Evolutionary conservation across 2,329 filamentous ascomycete genomes (phyloP).

Genomic region (Claviceps sp.): DNA sequence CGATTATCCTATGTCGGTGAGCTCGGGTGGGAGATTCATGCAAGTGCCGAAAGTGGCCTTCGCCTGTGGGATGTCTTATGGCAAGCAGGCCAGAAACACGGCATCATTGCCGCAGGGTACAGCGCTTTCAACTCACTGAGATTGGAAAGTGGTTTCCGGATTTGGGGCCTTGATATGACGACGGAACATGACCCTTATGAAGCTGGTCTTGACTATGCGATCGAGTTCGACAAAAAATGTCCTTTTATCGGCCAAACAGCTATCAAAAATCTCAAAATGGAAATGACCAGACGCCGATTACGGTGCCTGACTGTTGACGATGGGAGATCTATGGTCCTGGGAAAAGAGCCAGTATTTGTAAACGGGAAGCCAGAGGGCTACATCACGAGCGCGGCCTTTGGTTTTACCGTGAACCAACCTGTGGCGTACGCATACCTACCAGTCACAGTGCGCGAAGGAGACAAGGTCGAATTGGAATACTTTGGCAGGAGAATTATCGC

Average conservation of each 20-base stretch:
- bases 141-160: slow-evolving; percentile 45
- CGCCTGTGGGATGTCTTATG: slow-evolving; percentile 45
- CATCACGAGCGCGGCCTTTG: slow-evolving; percentile 47
- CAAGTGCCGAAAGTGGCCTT: slow-evolving; percentile 43
- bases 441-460: slow-evolving; percentile 29
- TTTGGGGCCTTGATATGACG: slow-evolving; percentile 44
- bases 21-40: slow-evolving; percentile 48
- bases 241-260: slow-evolving; percentile 38
- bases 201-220: slow-evolving; percentile 37
- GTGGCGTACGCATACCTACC: slow-evolving; percentile 47
- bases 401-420: slow-evolving; percentile 43
- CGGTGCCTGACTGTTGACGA: slow-evolving; percentile 43
- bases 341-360: slow-evolving; percentile 47
- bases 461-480: slow-evolving; percentile 45
- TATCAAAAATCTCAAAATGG: slow-evolving; percentile 26
- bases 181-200: slow-evolving; percentile 48
- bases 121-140: slow-evolving; percentile 44
- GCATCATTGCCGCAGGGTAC: slow-evolving; percentile 44
- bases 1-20: slow-evolving; percentile 49
- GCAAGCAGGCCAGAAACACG: slow-evolving; percentile 38
- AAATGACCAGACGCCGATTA: slow-evolving; percentile 21
- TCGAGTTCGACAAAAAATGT: slow-evolving; percentile 31
- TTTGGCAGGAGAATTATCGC: slow-evolving; percentile 41
- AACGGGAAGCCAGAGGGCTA: slow-evolving; percentile 37
- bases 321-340: slow-evolving; percentile 40